Conservation (phyloP, 2,329 filamentous ascomycete genomes). For the Monilinia vaccinii-corymbosi region DNA sequence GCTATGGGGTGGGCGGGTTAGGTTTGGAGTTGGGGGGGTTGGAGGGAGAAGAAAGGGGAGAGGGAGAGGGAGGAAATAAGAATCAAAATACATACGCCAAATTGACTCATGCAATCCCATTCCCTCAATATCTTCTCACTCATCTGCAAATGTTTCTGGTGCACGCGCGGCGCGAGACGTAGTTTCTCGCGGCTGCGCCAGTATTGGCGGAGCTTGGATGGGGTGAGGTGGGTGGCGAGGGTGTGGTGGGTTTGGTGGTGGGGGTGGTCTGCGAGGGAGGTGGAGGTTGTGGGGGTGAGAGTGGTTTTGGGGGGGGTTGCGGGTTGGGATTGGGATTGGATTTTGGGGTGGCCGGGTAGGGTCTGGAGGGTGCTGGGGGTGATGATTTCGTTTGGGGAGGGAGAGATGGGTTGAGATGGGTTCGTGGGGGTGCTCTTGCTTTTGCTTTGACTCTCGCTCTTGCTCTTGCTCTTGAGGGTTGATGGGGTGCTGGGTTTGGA, state of each 20-base stretch:
- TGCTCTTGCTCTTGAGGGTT: neutral
- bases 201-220: conserved; percentile 64
- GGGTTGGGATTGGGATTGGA: neutral
- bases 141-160: conserved; percentile 62
- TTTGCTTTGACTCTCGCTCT: neutral
- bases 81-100: conserved; percentile 60
- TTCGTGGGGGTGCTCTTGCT: neutral
- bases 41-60: neutral
- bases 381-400: conserved; percentile 19
- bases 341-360: neutral
- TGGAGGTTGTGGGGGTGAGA: conserved; percentile 15
- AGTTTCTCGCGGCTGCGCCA: conserved; percentile 66
- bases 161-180: conserved; percentile 60
- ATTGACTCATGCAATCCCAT: conserved; percentile 87
- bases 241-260: conserved; percentile 36
- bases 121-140: conserved; percentile 83
- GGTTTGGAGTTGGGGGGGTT: neutral
- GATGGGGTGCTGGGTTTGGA: conserved; percentile 42
- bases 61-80: neutral
- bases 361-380: neutral
- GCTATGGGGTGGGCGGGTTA: conserved; percentile 40
- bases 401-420: conserved; percentile 7
- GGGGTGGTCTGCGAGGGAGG: conserved; percentile 28
- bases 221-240: conserved; percentile 52
- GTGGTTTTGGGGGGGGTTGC: conserved; percentile 9